Percentiles rank a stretch among this genome's conserved stretches.
These are phyloP conservation scores for Leccinum rimulosum DNA, from an alignment of 768 basidiomycete species.

Conservation along the genomic window DNA sequence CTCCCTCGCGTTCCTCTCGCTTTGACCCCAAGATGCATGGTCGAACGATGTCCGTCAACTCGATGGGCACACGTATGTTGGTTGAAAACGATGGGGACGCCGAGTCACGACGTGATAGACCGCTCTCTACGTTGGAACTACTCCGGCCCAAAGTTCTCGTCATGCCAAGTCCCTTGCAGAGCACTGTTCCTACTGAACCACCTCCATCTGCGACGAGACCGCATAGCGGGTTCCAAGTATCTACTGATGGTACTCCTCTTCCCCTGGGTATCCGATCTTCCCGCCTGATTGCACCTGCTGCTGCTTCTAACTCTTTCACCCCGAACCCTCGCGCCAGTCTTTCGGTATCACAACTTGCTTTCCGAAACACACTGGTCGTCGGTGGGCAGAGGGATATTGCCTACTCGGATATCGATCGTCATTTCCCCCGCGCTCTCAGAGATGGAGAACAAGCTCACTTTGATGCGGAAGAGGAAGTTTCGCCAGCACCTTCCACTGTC, in stretches of 20 bases:
- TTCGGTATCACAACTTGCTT: conserved; percentile 78
- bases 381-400: conserved; percentile 64
- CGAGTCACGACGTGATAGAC: conserved; percentile 45
- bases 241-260: conserved; percentile 64
- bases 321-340: conserved; percentile 76
- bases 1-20: conserved; percentile 58
- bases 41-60: conserved; percentile 62
- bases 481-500: conserved; percentile 31
- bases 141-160: conserved; percentile 89
- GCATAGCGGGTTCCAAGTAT: conserved; percentile 60
- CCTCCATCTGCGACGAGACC: conserved; percentile 34
- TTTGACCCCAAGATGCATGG: conserved; percentile 81
- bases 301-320: conserved; percentile 65
- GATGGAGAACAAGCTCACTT: conserved; percentile 78
- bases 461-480: conserved; percentile 39
- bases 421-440: conserved; percentile 66
- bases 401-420: conserved; percentile 56
- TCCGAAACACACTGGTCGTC: conserved; percentile 75
- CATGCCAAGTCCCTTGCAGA: conserved; percentile 88
- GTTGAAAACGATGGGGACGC: conserved; percentile 49
- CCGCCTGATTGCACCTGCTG: conserved; percentile 40
- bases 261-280: conserved; percentile 69
- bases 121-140: conserved; percentile 73
- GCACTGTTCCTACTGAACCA: conserved; percentile 33
- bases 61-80: conserved; percentile 63